Evolutionary conservation across 768 basidiomycete genomes (phyloP), one percentile per base, ranked within the genome.

Genomic region (Trametes maxima): DNA sequence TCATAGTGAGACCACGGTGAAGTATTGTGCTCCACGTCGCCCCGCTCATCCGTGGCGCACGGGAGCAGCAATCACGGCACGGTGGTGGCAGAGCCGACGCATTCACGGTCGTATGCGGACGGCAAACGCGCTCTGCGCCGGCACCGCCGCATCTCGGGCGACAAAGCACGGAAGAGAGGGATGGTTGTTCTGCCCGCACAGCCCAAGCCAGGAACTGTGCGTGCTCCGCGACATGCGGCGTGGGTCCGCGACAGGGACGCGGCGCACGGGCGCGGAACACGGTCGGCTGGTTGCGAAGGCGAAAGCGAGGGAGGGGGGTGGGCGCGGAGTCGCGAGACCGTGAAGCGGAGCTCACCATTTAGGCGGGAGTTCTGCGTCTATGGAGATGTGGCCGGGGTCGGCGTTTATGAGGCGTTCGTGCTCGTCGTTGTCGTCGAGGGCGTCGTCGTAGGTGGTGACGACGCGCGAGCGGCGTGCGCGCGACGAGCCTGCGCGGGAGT

Each of bases 281-380:
- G 46, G 46, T 25, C 22, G 36, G 10, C 47, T 47, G 12, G 22
- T 37, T 37, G 28, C 22, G 35, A 50, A 47, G 45, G 44, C 13
- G 21, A 10, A 45, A 5, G 45, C 21, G n/a, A 8, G 43, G n/a
- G 21, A 1, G 24, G 21, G 24, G 35, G 42, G 35, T 39, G 63
- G 56, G 62, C 66, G 53, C 67, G 65, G 51, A 24, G 51, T 39
- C 21, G 35, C 56, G 53, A 65, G 51, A 37, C 44, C 52, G 56
- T 25, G 17, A n/a, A 40, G 28, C 64, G 63, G 56, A 42, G 69
- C 71, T 66, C 67, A 95, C 95, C 95, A 98, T 82, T 84, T 85
- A 33, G 95, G 95, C 68, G 95, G 95, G 6, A 95, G 78, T 28
- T 78, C 75, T 53, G 80, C 74, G 65, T 86, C 80, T 42, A 89